These are phyloP conservation scores for Xylariaceae sp. DNA, from an alignment of 2,329 filamentous ascomycete species.

Conservation along the genomic window DNA sequence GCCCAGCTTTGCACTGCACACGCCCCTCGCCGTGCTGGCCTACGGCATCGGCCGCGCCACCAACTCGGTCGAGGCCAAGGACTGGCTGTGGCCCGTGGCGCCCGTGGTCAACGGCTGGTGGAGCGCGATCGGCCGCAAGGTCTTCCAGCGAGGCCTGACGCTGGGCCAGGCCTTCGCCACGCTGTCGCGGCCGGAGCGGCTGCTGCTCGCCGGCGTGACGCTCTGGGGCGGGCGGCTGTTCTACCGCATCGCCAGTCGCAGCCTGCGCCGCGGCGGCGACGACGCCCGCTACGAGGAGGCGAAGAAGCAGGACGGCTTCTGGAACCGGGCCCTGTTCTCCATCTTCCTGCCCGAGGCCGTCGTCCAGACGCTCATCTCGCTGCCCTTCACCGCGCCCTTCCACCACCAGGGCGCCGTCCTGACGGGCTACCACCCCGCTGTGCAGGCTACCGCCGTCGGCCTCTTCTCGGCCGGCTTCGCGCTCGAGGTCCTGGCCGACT, in stretches of 20 bases:
- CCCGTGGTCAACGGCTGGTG: conserved; percentile 45
- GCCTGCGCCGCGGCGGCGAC: conserved; percentile 42
- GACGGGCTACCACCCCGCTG: conserved; percentile 18
- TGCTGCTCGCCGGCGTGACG: conserved; percentile 48
- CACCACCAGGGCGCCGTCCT: conserved; percentile 31
- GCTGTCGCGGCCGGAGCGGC: conserved; percentile 45
- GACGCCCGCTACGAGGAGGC: conserved; percentile 45
- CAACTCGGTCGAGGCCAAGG: conserved; percentile 44
- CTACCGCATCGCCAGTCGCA: conserved; percentile 43
- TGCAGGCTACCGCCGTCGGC: conserved; percentile 40
- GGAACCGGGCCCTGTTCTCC: conserved; percentile 47
- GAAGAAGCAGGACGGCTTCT: conserved; percentile 47
- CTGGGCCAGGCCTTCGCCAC: conserved; percentile 36
- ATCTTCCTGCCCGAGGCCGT: conserved; percentile 50
- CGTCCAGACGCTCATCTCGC: conserved; percentile 47
- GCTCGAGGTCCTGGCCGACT: conserved; percentile 49
- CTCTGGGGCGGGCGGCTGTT: conserved; percentile 51
- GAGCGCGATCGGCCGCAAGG: conserved; percentile 46
- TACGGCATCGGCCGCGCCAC: conserved; percentile 10
- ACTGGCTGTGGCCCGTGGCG: conserved; percentile 49
- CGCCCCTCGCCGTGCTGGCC: conserved; percentile 6
- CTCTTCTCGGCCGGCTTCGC: conserved; percentile 49
- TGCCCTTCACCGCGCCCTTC: conserved; percentile 51
- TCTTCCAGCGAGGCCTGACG: conserved; percentile 37
- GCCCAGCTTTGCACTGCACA: conserved; percentile 7